A percentile compares a stretch with the other conserved stretches of the same genome.
Conservation (phyloP, 805 yeast genomes). For the Kazachstania africana region DNA sequence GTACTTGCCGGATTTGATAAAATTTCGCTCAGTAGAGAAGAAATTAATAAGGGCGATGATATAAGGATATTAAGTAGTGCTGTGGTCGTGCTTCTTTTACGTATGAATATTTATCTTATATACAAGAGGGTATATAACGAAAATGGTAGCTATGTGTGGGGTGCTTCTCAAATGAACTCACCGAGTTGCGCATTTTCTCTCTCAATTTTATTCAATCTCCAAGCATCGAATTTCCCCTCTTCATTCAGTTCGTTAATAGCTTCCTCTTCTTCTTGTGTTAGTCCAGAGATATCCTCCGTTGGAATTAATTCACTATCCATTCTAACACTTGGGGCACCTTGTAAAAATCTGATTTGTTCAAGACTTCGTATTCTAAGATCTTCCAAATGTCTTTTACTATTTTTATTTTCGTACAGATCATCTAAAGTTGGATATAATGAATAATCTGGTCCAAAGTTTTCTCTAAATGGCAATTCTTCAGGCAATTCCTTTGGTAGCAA, state of each 20-base stretch:
- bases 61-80: too few relatives aligned
- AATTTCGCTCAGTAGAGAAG: too few relatives aligned
- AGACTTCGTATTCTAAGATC: constrained; percentile 61
- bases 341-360: constrained; percentile 70
- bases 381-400: constrained; percentile 72
- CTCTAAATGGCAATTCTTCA: constrained; percentile 58
- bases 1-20: too few relatives aligned
- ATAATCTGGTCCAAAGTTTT: constrained; percentile 84
- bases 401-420: constrained; percentile 74
- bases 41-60: too few relatives aligned
- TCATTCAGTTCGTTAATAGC: constrained; percentile 23
- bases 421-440: constrained; percentile 77
- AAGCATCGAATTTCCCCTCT: constrained; percentile 22
- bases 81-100: too few relatives aligned
- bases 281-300: constrained; percentile 29
- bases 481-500: constrained; percentile 70
- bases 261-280: constrained; percentile 34
- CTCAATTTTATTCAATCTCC: constrained; percentile 27
- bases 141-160: too few relatives aligned
- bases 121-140: too few relatives aligned
- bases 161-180: constrained; percentile 22
- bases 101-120: too few relatives aligned
- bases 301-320: constrained; percentile 84
- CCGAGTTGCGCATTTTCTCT: constrained; percentile 30
- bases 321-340: constrained; percentile 90